phyloP scores from a whole-genome alignment of 2,329 filamentous ascomycete genomes.

The Apiospora arundinis region DNA sequence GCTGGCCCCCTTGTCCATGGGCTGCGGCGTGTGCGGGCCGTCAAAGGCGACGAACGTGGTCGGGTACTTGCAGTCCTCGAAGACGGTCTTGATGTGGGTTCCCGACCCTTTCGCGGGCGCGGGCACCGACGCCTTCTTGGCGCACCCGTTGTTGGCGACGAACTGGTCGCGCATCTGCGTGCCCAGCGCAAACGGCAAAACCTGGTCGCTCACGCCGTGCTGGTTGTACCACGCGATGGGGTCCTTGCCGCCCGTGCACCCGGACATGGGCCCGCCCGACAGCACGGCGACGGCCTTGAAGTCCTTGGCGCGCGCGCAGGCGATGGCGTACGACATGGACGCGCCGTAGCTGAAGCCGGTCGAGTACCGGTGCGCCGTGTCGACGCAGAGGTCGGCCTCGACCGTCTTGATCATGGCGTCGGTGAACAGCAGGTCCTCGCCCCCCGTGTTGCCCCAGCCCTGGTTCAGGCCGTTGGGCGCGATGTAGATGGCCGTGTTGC shows the following conservation, averaged over 20 bases:
- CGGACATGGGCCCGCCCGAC: not conserved
- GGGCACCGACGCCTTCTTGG: not conserved
- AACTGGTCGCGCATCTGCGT: slow-evolving; percentile 9
- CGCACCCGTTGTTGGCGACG: slow-evolving; percentile 13
- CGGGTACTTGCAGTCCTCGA: not conserved
- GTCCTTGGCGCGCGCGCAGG: slow-evolving; percentile 14
- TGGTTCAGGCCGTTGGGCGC: slow-evolving; percentile 14
- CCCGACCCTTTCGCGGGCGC: not conserved
- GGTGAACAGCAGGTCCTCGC: not conserved
- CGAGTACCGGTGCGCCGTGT: slow-evolving; percentile 9
- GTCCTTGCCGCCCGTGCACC: slow-evolving; percentile 11
- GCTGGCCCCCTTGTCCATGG: slow-evolving; percentile 29
- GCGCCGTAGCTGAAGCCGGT: slow-evolving; percentile 13
- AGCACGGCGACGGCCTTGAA: slow-evolving; percentile 17
- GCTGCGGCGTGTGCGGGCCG: slow-evolving; percentile 27
- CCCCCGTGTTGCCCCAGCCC: slow-evolving; percentile 11
- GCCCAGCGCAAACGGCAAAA: slow-evolving; percentile 3
- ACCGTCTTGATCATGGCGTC: slow-evolving; percentile 18
- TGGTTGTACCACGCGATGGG: slow-evolving; percentile 5
- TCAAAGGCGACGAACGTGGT: not conserved
- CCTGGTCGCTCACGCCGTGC: slow-evolving; percentile 12
- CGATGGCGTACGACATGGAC: slow-evolving; percentile 16
- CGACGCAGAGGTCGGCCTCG: slow-evolving; percentile 11
- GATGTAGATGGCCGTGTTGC: slow-evolving; percentile 6
- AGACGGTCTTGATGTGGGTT: not conserved